These are phyloP conservation scores for Lepidopterella palustris DNA, from an alignment of 495 filamentous ascomycete genomes.

Conservation along the genomic window DNA sequence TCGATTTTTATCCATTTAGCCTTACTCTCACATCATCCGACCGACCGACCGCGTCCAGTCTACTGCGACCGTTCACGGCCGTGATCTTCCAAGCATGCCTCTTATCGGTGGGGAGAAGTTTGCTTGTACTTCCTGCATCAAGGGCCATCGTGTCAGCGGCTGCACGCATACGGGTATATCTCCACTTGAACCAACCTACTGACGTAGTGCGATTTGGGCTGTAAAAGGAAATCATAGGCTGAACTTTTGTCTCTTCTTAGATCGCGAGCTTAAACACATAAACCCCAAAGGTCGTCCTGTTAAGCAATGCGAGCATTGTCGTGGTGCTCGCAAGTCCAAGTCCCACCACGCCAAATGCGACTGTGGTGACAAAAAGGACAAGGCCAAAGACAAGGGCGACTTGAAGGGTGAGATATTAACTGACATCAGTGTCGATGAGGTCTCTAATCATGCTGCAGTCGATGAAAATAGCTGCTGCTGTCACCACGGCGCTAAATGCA, in stretches of 20 bases:
- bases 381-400: constrained; percentile 43
- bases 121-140: constrained; percentile 40
- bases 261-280: constrained; percentile 89
- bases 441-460: constrained; percentile 49
- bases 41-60: constrained; percentile 8
- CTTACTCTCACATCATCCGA: neutral
- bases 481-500: constrained; percentile 84
- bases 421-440: constrained; percentile 36
- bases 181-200: constrained; percentile 1
- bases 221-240: neutral
- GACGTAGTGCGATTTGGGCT: neutral
- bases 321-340: constrained; percentile 92
- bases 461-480: constrained; percentile 65
- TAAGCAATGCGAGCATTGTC: constrained; percentile 97
- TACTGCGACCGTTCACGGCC: constrained; percentile 23
- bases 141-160: constrained; percentile 40
- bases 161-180: constrained; percentile 39
- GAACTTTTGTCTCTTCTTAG: constrained; percentile 42
- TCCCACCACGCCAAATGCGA: constrained; percentile 95
- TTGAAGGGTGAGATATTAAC: constrained; percentile 54
- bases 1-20: neutral
- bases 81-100: constrained; percentile 25
- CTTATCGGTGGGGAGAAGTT: constrained; percentile 38
- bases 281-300: constrained; percentile 98
- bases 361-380: constrained; percentile 80